These are phyloP conservation scores for Sistotremastrum suecicum DNA, from an alignment of 768 basidiomycete species.

Conservation along the genomic window DNA sequence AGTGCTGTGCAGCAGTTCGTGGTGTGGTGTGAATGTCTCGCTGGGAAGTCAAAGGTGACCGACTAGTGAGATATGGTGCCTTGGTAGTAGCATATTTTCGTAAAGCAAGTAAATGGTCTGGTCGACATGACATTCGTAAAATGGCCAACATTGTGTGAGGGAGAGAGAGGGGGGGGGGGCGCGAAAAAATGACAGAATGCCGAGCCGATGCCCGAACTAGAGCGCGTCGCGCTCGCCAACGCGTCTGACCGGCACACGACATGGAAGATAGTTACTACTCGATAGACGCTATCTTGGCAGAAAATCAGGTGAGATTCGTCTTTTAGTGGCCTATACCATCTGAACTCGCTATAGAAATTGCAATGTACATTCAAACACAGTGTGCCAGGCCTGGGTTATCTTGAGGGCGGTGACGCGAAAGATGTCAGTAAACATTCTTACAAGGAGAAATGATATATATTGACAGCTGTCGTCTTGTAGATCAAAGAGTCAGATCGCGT, in stretches of 20 bases:
- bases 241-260: background rate
- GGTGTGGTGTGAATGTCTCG: background rate
- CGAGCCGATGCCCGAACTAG: constrained; percentile 7
- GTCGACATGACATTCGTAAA: background rate
- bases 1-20: constrained; percentile 18
- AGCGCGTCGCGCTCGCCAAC: constrained; percentile 7
- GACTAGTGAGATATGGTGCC: background rate
- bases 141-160: background rate
- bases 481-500: constrained; percentile 65
- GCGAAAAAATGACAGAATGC: background rate
- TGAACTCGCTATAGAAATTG: constrained; percentile 46
- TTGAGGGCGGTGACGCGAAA: constrained; percentile 73
- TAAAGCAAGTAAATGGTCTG: background rate
- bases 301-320: constrained; percentile 55
- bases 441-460: background rate
- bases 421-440: constrained; percentile 37
- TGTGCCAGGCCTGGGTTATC: constrained; percentile 76
- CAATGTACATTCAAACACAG: constrained; percentile 87
- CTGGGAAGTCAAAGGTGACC: constrained; percentile 16
- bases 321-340: background rate
- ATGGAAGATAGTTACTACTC: constrained; percentile 94
- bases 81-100: background rate
- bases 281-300: constrained; percentile 79
- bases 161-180: background rate
- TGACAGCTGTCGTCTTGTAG: constrained; percentile 24